Evolutionary conservation across 2,329 filamentous ascomycete species (phyloP).

Genomic region (Lecanicillium sp.): DNA sequence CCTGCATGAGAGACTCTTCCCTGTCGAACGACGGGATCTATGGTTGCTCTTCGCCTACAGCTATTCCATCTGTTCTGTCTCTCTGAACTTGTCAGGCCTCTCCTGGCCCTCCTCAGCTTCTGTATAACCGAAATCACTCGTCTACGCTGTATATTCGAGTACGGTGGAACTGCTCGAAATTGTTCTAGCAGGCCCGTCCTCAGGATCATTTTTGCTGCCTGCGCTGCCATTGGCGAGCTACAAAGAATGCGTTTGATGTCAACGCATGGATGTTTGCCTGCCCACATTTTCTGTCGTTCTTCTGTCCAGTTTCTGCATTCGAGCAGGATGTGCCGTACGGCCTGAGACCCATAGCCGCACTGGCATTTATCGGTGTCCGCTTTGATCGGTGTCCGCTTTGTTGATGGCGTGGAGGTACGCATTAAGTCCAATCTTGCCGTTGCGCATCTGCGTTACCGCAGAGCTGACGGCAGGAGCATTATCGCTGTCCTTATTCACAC

Average conservation of each 20-base stretch:
- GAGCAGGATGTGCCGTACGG: conserved; percentile 25
- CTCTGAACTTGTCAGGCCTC: conserved; percentile 22
- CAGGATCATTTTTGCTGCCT: conserved; percentile 29
- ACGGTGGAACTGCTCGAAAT: conserved; percentile 24
- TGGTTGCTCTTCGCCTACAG: conserved; percentile 6
- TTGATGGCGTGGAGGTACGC: conserved; percentile 26
- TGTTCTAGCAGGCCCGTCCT: conserved; percentile 25
- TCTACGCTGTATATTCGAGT: conserved; percentile 18
- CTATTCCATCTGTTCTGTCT: conserved; percentile 22
- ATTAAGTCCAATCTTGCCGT: conserved; percentile 23
- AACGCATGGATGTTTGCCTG: conserved; percentile 17
- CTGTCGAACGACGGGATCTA: background rate
- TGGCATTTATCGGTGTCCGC: conserved; percentile 22
- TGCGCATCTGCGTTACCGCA: conserved; percentile 22
- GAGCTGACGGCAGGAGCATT: conserved; percentile 24
- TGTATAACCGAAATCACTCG: conserved; percentile 22
- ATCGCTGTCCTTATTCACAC: no score
- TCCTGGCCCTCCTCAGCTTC: conserved; percentile 23
- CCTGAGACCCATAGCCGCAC: conserved; percentile 23
- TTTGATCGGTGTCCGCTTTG: conserved; percentile 22
- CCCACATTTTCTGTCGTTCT: conserved; percentile 21
- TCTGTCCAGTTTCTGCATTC: conserved; percentile 25
- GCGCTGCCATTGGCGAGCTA: conserved; percentile 25
- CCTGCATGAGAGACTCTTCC: background rate
- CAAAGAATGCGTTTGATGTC: conserved; percentile 29